phyloP scores from a whole-genome alignment of 2,329 filamentous ascomycete genomes.

The Chaetomiaceae sp. region DNA sequence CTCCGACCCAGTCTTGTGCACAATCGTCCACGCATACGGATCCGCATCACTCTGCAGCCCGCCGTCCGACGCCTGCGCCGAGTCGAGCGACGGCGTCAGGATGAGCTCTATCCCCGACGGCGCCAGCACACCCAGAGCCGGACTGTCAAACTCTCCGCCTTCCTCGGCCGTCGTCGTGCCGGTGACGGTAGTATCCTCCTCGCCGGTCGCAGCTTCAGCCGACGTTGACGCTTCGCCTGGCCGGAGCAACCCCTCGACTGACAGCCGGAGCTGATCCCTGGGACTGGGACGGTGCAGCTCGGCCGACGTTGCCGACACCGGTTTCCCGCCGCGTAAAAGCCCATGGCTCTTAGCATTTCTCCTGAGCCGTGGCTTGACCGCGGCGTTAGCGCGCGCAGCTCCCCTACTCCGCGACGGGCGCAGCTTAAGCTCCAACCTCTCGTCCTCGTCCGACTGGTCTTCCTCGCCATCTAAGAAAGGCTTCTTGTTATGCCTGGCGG shows the following conservation, averaged over 20 bases:
- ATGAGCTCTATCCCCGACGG: not conserved
- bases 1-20: not conserved
- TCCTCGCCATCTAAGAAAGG: constrained; percentile 36
- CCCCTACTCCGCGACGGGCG: constrained; percentile 1
- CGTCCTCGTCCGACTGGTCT: constrained; percentile 29
- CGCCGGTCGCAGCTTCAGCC: not conserved
- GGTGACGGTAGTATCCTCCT: too few species aligned
- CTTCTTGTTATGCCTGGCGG: constrained; percentile 33
- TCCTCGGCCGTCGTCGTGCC: not conserved
- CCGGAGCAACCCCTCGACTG: not conserved
- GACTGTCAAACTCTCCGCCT: not conserved
- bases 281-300: not conserved
- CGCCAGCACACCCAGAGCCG: not conserved
- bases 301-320: not conserved
- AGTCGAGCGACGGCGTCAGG: not conserved
- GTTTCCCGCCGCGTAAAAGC: constrained; percentile 18
- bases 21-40: not conserved
- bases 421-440: constrained; percentile 25
- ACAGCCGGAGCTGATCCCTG: not conserved
- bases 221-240: too few species aligned
- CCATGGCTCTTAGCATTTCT: constrained; percentile 24
- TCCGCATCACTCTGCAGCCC: constrained; percentile 6
- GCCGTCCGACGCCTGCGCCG: not conserved
- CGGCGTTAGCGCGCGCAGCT: not conserved
- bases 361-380: constrained; percentile 25